Percentiles rank a stretch among this genome's conserved stretches.
These are phyloP conservation scores for Schizothecium vesticola DNA, from an alignment of 495 filamentous ascomycete species.

Conservation along the genomic window DNA sequence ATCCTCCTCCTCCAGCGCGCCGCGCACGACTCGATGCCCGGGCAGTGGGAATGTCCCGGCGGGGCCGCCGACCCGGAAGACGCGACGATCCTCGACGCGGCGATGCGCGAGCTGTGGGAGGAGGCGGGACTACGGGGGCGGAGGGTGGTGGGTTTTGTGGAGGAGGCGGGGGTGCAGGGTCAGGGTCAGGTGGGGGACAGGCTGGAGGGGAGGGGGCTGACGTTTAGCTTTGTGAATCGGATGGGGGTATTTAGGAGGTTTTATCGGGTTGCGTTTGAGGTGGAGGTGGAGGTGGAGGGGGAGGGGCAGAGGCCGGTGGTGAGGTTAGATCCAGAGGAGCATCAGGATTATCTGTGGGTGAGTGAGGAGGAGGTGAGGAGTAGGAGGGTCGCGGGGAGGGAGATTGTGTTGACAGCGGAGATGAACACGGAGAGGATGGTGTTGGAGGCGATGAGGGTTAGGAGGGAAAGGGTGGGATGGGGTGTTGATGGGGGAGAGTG, in stretches of 20 bases:
- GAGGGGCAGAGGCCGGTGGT: constrained; percentile 1
- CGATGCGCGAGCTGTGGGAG: constrained; percentile 39
- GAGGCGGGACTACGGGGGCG: constrained; percentile 33
- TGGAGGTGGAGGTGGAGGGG: constrained; percentile 12
- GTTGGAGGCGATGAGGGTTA: constrained; percentile 22
- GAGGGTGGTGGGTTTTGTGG: constrained; percentile 25
- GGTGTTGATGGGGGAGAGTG: background rate
- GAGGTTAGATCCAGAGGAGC: constrained; percentile 21
- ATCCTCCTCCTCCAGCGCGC: constrained; percentile 38
- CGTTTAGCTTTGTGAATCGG: constrained; percentile 14
- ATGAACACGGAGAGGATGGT: constrained; percentile 18
- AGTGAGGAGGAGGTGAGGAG: constrained; percentile 24
- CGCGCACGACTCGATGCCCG: constrained; percentile 32
- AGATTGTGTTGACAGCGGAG: constrained; percentile 24
- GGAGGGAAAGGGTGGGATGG: constrained; percentile 7
- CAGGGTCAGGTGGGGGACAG: constrained; percentile 5
- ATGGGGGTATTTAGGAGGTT: constrained; percentile 10
- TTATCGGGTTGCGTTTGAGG: constrained; percentile 32
- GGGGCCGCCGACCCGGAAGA: constrained; percentile 38
- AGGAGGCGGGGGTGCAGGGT: background rate
- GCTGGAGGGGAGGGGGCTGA: constrained; percentile 3
- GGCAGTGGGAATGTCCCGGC: constrained; percentile 40
- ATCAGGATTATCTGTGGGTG: constrained; percentile 23
- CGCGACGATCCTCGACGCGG: constrained; percentile 34
- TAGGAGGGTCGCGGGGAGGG: constrained; percentile 21